A percentile compares a stretch with the other conserved stretches of the same genome.
These are phyloP conservation scores for Colletotrichum theobromicola DNA, from an alignment of 2,329 filamentous ascomycete species.

Conservation along the genomic window DNA sequence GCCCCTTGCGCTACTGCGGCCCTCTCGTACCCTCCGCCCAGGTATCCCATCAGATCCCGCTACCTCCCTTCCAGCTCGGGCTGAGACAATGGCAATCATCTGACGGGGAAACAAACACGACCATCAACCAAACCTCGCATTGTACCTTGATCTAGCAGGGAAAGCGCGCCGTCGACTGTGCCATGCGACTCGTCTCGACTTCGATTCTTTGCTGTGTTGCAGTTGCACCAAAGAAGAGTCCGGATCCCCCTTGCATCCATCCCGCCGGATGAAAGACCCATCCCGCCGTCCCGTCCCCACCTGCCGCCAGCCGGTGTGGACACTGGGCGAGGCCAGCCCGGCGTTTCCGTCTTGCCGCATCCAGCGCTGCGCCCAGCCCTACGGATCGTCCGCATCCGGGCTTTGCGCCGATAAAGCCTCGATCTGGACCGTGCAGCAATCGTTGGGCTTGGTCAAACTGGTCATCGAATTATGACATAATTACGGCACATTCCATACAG, in stretches of 20 bases:
- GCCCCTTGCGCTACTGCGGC: not conserved
- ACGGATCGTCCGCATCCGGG: not conserved
- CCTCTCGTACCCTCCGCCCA: not conserved
- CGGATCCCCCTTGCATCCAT: not conserved
- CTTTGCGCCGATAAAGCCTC: not conserved
- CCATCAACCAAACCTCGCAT: not conserved
- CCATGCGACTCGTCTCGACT: not conserved
- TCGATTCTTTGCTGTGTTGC: not conserved
- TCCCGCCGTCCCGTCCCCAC: not conserved
- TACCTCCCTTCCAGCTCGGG: not conserved
- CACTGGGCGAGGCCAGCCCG: not conserved
- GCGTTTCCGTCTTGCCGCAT: not conserved
- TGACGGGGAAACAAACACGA: not conserved
- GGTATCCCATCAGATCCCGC: not conserved
- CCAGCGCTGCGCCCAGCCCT: constrained; percentile 2
- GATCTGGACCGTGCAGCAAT: not conserved
- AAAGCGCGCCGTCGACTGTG: not conserved
- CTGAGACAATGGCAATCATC: constrained; percentile 16
- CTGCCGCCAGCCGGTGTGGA: not conserved
- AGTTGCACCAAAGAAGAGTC: not conserved
- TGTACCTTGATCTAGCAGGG: not conserved
- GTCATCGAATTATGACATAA: not conserved
- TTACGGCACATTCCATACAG: not conserved
- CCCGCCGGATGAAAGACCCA: not conserved
- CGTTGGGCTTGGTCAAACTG: not conserved